Base-by-base conservation (phyloP, 176 grass and related monocot genomes). In the Luzula sylvatica region DNA sequence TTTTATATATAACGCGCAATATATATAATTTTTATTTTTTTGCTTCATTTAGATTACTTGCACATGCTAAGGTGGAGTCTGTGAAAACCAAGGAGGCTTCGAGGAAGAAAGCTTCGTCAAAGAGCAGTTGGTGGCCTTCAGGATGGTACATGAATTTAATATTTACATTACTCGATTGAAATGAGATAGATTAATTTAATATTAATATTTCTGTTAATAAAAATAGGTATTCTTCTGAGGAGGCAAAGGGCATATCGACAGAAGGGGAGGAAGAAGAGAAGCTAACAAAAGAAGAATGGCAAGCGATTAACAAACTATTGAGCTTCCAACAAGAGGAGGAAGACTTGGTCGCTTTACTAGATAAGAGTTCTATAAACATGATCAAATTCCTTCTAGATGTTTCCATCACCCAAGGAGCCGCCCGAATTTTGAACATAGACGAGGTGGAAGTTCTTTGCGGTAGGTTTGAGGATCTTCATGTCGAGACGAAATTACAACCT, bases 251-350 rank as follows among this genome's bases (percentile, higher is more conserved):
- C 69, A 47, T 42, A 63, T 52, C 46, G 15, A 39, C 47, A 75
- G 80, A 79, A 74, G 76, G 71, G 59, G 84, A 96, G 32, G 79
- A 80, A 61, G 75, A 80, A 61, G 77, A 95, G 45, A 80, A 76
- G 20, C 61, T 96, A 46, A 86, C 84, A 4, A 96, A 89, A 67
- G 90, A 96, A 86, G 90, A 96, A 68, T 96, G 90, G 90, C 81
- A 79, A 58, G 81, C 90, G 46, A 65, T 96, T 45, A 96, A 96
- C 73, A 88, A 96, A 76, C 52, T 96, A 26, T 56, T 96, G 58
- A 96, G 81, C 71, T 89, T 70, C 65, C 90, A 89, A n/a, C n/a
- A n/a, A 27, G 83, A 89, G 42, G 84, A 96, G 54, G 90, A 96
- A 66, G 5, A 61, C 13, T 78, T 67, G 41, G 16, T 63, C 29